These are phyloP conservation scores for Ogataea glucozyma DNA, from an alignment of 805 yeast species.

Conservation along the genomic window DNA sequence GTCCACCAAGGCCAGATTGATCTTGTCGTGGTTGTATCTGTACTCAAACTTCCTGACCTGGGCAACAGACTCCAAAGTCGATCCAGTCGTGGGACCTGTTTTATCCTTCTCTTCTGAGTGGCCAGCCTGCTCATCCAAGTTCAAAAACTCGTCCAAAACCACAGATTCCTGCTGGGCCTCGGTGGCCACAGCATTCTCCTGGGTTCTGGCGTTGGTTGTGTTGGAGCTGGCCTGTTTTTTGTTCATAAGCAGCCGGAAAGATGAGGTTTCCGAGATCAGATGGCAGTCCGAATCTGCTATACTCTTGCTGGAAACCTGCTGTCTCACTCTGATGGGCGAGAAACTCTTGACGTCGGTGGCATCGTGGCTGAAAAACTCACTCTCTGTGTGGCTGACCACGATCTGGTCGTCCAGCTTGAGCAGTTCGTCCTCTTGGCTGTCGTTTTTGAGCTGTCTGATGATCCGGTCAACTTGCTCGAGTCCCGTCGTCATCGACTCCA, in stretches of 20 bases:
- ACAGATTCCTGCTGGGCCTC: constrained; percentile 12
- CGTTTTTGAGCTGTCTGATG: constrained; percentile 26
- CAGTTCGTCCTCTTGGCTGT: constrained; percentile 21
- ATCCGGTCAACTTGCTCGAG: constrained; percentile 34
- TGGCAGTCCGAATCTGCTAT: constrained; percentile 17
- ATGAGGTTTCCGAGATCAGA: constrained; percentile 29
- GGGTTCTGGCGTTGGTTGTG: neutral
- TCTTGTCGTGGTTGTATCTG: constrained; percentile 30
- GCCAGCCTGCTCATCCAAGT: constrained; percentile 20
- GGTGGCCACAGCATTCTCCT: neutral
- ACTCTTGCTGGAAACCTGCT: constrained; percentile 4
- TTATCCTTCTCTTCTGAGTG: constrained; percentile 3
- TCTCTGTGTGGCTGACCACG: constrained; percentile 10
- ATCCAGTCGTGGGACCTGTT: constrained; percentile 4
- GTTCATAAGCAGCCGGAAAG: constrained; percentile 23
- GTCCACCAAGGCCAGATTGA: constrained; percentile 31
- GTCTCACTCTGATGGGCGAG: constrained; percentile 10
- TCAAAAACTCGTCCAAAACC: constrained; percentile 24
- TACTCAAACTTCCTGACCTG: constrained; percentile 26
- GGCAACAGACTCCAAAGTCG: constrained; percentile 5
- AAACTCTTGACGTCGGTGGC: constrained; percentile 6
- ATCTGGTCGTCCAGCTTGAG: constrained; percentile 20
- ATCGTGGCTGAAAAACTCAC: neutral
- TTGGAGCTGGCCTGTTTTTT: constrained; percentile 8
- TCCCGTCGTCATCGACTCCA: constrained; percentile 29